These are phyloP conservation scores for Boeremia exigua DNA, from an alignment of 2,329 filamentous ascomycete species.

Conservation along the genomic window DNA sequence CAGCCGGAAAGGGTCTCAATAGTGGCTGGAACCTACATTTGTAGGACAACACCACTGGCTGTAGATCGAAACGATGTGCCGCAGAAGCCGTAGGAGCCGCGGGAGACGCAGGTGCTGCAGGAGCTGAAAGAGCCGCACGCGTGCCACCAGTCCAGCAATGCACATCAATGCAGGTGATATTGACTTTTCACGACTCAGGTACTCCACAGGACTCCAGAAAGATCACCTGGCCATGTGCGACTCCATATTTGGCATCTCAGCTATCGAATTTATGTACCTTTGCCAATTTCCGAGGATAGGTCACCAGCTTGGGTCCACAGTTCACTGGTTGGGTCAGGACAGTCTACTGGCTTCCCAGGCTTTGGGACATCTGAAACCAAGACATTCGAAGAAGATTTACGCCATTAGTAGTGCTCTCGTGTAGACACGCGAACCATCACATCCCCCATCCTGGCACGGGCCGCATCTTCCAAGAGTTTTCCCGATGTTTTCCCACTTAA, in stretches of 20 bases:
- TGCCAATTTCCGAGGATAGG: slow-evolving; percentile 18
- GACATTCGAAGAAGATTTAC: slow-evolving; percentile 12
- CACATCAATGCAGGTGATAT: not conserved
- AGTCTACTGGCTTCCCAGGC: slow-evolving; percentile 4
- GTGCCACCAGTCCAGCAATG: not conserved
- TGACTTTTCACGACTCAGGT: slow-evolving; percentile 6
- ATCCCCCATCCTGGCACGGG: slow-evolving; percentile 15
- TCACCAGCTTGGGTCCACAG: slow-evolving; percentile 14
- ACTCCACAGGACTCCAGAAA: not conserved
- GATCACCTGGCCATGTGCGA: not conserved
- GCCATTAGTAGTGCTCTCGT: slow-evolving; percentile 10
- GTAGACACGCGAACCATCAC: slow-evolving; percentile 10
- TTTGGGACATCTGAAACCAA: slow-evolving; percentile 11
- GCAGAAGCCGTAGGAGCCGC: not conserved
- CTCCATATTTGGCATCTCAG: slow-evolving; percentile 19
- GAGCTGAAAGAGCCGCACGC: not conserved
- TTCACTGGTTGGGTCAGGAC: slow-evolving; percentile 13
- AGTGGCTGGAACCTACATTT: not conserved
- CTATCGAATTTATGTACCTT: slow-evolving; percentile 22
- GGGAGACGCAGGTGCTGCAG: not conserved
- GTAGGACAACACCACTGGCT: not conserved
- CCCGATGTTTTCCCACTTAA: slow-evolving; percentile 12
- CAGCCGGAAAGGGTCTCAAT: not conserved
- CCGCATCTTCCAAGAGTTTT: slow-evolving; percentile 16
- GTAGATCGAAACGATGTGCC: not conserved